phyloP scores from a whole-genome alignment of 2,329 filamentous ascomycete genomes.

The Penicillium paneum region DNA sequence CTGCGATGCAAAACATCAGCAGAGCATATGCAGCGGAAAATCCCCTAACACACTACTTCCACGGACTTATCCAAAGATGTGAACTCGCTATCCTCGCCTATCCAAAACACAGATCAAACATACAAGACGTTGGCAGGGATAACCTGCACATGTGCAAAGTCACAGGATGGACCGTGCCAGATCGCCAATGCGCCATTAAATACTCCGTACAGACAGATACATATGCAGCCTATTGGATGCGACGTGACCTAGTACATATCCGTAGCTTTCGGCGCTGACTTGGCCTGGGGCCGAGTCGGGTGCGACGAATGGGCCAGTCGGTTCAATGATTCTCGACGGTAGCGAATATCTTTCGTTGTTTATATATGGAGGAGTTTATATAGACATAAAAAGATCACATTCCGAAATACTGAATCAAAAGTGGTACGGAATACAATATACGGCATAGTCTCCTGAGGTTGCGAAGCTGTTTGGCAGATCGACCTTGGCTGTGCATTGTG shows the following conservation, averaged over 20 bases:
- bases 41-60: not conserved
- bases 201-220: not conserved
- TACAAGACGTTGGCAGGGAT: not conserved
- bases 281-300: conserved; percentile 17
- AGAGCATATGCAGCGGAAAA: not conserved
- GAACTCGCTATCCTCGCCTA: not conserved
- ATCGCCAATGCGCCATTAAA: conserved; percentile 11
- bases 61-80: not conserved
- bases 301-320: conserved; percentile 19
- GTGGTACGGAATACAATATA: not conserved
- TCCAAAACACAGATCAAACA: not conserved
- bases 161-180: conserved; percentile 8
- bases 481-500: conserved; percentile 5
- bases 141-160: not conserved
- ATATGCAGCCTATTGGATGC: not conserved
- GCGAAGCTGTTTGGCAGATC: not conserved
- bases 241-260: not conserved
- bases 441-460: not conserved
- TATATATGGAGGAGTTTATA: not conserved
- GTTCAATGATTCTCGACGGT: conserved; percentile 14
- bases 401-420: not conserved
- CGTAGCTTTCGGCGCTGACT: conserved; percentile 5
- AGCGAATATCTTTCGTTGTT: not conserved
- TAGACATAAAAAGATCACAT: not conserved
- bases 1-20: conserved; percentile 10